Base-by-base conservation (phyloP, 345 rosid species). In the Bruguiera parviflora region DNA sequence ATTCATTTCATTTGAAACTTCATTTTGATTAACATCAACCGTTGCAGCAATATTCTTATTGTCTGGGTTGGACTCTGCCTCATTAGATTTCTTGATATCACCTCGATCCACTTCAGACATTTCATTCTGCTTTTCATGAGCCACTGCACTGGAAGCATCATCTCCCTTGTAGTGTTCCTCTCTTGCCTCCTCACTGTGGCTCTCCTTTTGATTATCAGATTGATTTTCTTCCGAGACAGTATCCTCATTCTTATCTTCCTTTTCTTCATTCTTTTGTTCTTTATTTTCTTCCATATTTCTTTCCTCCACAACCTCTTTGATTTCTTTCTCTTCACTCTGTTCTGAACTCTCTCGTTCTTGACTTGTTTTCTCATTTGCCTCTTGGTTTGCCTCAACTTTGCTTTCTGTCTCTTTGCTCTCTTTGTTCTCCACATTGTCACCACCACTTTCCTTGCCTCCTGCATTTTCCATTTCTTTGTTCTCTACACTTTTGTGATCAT, bases 141-240 rank as follows among this genome's bases (percentile, higher is more conserved):
- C 86, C 5, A 89, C 92, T 67, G 87, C 96, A 56, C 96, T 89
- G 16, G 96, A 89, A 33, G 92, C 92, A 87, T 91, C 90, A 76
- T 91, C 97, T 56, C 92, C 96, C 21, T 86, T 89, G 80, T 91
- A 89, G 70, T 91, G 81, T 74, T 80, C 84, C 84, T 89, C 97
- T 72, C 97, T 86, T 39, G 88, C 88, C 75, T 82, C 89, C 65
- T 86, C 87, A 66, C 53, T 73, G 32, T 62, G 76, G 46, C 61
- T 64, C 29, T 80, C 82, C 77, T 75, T 72, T 82, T 85, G 86
- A 73, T 70, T 88, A 32, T 70, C 65, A 65, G 70, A 80, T 62
- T 74, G 82, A 66, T 74, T 79, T 46, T 75, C 83, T 8, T 72
- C 64, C 13, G 84, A 71, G 55, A 71, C 72, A 7, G 74, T 63